These are phyloP conservation scores for Suillus lakei DNA, from an alignment of 768 basidiomycete genomes.

Conservation along the genomic window DNA sequence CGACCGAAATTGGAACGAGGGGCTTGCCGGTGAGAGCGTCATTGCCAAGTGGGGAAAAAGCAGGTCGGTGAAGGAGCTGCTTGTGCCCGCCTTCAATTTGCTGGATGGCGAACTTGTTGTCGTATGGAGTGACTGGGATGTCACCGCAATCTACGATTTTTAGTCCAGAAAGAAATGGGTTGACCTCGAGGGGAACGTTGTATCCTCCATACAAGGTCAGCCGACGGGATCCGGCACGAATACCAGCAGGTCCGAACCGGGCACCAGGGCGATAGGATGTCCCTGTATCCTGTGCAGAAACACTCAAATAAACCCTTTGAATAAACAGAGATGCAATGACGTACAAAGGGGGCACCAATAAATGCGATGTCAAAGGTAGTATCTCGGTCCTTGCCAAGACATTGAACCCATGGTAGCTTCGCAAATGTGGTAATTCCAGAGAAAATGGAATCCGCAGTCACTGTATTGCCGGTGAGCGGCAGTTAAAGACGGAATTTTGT, in stretches of 20 bases:
- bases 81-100: conserved; percentile 80
- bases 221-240: conserved; percentile 78
- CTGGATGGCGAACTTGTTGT: conserved; percentile 72
- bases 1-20: conserved; percentile 61
- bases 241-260: conserved; percentile 84
- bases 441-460: conserved; percentile 80
- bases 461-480: conserved; percentile 34
- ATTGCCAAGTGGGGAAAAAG: conserved; percentile 66
- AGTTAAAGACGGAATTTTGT: background rate
- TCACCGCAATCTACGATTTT: conserved; percentile 80
- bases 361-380: conserved; percentile 80
- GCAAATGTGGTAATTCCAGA: conserved; percentile 87
- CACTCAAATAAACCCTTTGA: conserved; percentile 3
- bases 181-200: conserved; percentile 73
- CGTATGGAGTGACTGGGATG: conserved; percentile 79
- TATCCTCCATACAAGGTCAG: conserved; percentile 79
- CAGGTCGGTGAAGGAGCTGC: conserved; percentile 63
- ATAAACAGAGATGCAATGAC: conserved; percentile 18
- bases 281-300: conserved; percentile 58
- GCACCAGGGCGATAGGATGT: conserved; percentile 85
- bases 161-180: conserved; percentile 72
- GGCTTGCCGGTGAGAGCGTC: conserved; percentile 62
- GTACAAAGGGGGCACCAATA: conserved; percentile 77
- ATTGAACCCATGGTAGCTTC: conserved; percentile 83
- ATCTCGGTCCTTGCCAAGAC: conserved; percentile 66